Evolutionary conservation across 805 yeast genomes (phyloP).

Genomic region (Yarrowia alimentaria): DNA sequence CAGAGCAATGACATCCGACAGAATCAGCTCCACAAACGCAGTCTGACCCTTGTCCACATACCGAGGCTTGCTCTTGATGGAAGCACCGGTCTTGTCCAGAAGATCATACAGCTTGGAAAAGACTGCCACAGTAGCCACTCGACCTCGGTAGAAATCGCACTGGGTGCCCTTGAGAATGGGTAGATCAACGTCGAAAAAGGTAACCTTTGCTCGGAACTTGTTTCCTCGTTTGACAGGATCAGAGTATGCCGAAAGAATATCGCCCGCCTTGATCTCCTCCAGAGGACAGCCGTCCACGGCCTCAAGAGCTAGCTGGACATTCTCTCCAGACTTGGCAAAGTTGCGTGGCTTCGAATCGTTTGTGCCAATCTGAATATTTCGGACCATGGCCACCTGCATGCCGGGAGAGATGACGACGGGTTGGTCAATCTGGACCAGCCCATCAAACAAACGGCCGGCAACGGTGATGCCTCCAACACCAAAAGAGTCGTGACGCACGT

Average conservation of each 20-base stretch:
- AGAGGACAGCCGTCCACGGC: constrained; percentile 41
- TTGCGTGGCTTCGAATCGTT: constrained; percentile 30
- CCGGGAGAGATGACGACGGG: constrained; percentile 57
- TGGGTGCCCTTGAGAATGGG: constrained; percentile 82
- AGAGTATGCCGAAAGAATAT: constrained; percentile 55
- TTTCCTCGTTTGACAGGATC: constrained; percentile 49
- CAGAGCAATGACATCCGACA: constrained; percentile 52
- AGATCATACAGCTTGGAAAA: constrained; percentile 47
- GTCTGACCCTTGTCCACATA: constrained; percentile 61
- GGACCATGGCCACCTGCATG: constrained; percentile 36
- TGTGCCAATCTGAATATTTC: constrained; percentile 31
- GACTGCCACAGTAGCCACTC: constrained; percentile 67
- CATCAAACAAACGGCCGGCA: constrained; percentile 66
- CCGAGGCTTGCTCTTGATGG: constrained; percentile 46
- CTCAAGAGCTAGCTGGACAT: constrained; percentile 56
- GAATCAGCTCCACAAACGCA: constrained; percentile 57
- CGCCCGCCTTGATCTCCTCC: constrained; percentile 60
- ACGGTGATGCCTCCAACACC: constrained; percentile 51
- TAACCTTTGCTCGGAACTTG: constrained; percentile 54
- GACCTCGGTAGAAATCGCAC: constrained; percentile 72
- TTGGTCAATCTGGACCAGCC: constrained; percentile 70
- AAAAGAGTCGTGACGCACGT: no score
- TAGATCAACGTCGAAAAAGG: constrained; percentile 62
- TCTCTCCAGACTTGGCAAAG: constrained; percentile 44
- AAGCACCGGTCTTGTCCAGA: constrained; percentile 40